Evolutionary conservation across 2,329 filamentous ascomycete genomes (phyloP).

Genomic region (Polytolypa hystricis): DNA sequence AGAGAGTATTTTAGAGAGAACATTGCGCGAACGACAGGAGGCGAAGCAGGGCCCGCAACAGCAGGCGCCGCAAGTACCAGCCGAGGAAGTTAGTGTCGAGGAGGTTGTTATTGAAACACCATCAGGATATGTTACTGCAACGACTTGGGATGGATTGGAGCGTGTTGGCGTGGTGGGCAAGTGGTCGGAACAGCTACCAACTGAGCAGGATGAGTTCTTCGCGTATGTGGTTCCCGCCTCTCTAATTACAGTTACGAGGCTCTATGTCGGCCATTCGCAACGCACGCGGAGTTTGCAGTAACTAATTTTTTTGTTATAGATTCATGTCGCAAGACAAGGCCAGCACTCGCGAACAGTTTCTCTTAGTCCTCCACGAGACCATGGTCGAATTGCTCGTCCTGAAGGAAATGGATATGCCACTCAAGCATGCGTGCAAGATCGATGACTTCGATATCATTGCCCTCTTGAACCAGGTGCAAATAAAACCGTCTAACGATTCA

Average conservation of each 20-base stretch:
- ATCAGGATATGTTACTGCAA: constrained; percentile 35
- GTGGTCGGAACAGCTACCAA: constrained; percentile 28
- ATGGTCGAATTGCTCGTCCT: constrained; percentile 46
- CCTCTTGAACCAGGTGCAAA: constrained; percentile 23
- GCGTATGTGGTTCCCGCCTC: constrained; percentile 34
- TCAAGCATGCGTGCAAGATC: constrained; percentile 25
- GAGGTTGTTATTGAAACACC: constrained; percentile 7
- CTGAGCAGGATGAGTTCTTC: constrained; percentile 28
- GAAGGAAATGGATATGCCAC: constrained; percentile 31
- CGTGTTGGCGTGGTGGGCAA: constrained; percentile 40
- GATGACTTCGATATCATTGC: constrained; percentile 19
- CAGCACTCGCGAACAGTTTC: constrained; percentile 24
- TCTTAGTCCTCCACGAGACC: constrained; percentile 42
- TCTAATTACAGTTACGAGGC: too few species aligned
- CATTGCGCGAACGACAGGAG: constrained; percentile 13
- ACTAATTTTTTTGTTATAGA: constrained; percentile 11
- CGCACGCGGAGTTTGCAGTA: too few species aligned
- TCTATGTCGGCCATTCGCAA: too few species aligned
- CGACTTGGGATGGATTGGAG: constrained; percentile 43
- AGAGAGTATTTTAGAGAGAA: constrained; percentile 23
- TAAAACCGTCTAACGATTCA: constrained; percentile 15
- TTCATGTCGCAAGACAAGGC: constrained; percentile 29
- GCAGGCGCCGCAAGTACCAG: constrained; percentile 9
- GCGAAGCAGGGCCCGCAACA: constrained; percentile 10
- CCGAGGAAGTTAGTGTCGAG: constrained; percentile 4